These are phyloP conservation scores for Lupinus albus DNA, from an alignment of 306 rosid genomes.

Conservation along the genomic window DNA sequence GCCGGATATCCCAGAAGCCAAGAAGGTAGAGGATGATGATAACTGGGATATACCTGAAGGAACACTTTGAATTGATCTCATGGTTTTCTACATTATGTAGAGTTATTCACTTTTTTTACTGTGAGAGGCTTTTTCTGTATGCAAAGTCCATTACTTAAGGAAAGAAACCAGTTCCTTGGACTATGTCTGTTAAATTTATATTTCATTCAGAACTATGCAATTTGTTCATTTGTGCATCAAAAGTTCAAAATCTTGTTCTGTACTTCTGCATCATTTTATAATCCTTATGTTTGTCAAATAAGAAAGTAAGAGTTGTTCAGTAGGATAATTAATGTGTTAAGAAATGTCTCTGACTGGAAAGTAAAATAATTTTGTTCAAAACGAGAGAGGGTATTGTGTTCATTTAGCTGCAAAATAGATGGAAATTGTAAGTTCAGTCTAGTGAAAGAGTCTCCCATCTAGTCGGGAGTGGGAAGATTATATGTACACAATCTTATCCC, in stretches of 20 bases:
- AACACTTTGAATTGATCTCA: slow-evolving; percentile 46
- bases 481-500: too few relatives aligned
- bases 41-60: slow-evolving; percentile 81
- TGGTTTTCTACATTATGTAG: slow-evolving; percentile 36
- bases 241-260: neutral
- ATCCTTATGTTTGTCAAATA: slow-evolving; percentile 11
- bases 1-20: slow-evolving; percentile 43
- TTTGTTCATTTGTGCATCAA: slow-evolving; percentile 37
- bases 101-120: slow-evolving; percentile 37
- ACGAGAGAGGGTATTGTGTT: slow-evolving; percentile 17
- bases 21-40: slow-evolving; percentile 75
- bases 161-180: too few relatives aligned
- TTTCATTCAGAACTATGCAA: slow-evolving; percentile 25
- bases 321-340: neutral
- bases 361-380: slow-evolving; percentile 2
- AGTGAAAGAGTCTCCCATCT: too few relatives aligned
- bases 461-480: too few relatives aligned
- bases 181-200: slow-evolving; percentile 34
- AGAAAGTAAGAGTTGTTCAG: neutral
- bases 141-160: slow-evolving; percentile 44
- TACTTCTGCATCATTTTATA: slow-evolving; percentile 24
- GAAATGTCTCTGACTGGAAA: neutral
- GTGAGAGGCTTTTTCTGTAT: slow-evolving; percentile 46
- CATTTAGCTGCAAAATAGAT: slow-evolving; percentile 10
- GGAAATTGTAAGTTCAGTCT: too few relatives aligned